Evolutionary conservation across 805 yeast species (phyloP), one percentile per base, ranked within the genome.

Genomic region (Kazachstania viticola): DNA sequence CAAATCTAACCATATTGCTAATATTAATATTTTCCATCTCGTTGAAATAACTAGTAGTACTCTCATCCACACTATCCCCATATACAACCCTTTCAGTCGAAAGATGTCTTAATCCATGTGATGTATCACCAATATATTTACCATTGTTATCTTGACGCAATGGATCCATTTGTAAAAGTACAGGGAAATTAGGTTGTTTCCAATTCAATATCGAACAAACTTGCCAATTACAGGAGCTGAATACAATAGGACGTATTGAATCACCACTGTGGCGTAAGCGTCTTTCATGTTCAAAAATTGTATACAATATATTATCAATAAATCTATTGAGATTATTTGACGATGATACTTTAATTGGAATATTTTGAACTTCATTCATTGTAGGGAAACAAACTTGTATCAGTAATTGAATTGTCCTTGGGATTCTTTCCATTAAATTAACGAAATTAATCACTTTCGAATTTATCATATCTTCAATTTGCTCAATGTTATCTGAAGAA

Each of bases 151-250:
- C 34, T 12, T 36, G 33, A 2, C 65, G 60, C 9, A 76, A 61
- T n/a, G 84, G 82, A 44, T 74, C 76, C 69, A 87, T 72, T 34
- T 77, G 73, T 58, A 82, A 80, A 42, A 91, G 75, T 1, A 91
- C 97, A 0, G 98, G 96, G 58, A 79, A 91, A 54, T 88, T 88
- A 11, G 98, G 97, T 58, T 91, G 98, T 57, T 91, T 91, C 98
- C 98, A 91, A 58, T 91, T 91, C 45, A 91, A 60, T 28, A 84
- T 80, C 9, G 94, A 83, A 58, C 97, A 91, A n/a, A 85, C 83
- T 28, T 75, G 72, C 21, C 95, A 80, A 55, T 85, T 84, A 34
- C 80, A 72, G 1, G 95, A 83, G 9, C 94, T 73, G 56, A 91
- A 82, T 8, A 88, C 75, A 27, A 91, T 61, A 1, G 93, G 75